Base-by-base conservation (phyloP, 106 monocot species). In the Dendrobium huoshanense region DNA sequence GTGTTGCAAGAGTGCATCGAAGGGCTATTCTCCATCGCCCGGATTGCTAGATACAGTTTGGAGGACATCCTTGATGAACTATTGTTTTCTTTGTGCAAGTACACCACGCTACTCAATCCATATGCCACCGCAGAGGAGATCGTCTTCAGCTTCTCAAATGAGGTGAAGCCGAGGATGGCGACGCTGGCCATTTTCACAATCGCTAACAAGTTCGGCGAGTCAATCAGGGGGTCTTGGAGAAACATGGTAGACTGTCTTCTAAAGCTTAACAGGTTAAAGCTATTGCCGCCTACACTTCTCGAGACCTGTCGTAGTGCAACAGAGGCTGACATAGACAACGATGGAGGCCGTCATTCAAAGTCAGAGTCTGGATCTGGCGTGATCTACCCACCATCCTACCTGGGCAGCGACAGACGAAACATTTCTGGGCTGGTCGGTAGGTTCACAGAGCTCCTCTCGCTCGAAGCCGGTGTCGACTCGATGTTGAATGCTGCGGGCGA, bases 11-110 rank as follows among this genome's bases (percentile, higher is more conserved):
- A 91, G 72, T 89, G 92, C 77, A 81, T 99, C 19, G 90, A 90
- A 47, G 98, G 88, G 29, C 76, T 99, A 42, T 78, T 99, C 16
- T 86, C 86, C 51, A 55, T 92, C 4, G 98, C 92, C 0, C 80
- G 87, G 41, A 93, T 95, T 20, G 89, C 98, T 2, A 72, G 85
- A 47, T 84, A 94, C 73, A 88, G 92, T 3, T 61, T 98, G 8
- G 89, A 90, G 72, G 98, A 98, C 83, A 84, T 92, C 58, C 91
- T 98, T 0, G 98, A 98, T 73, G 94, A 92, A 87, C 88, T 98
- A 79, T 84, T 97, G 67, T 89, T 84, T 5, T 94, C 94, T 59
- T 89, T 97, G 88, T 97, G 94, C 89, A 94, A 92, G 54, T 94
- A 88, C 86, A 94, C 97, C 1, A 85, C 86, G 0, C 87, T 95